Evolutionary conservation across 345 rosid species (phyloP).

Genomic region (Excoecaria agallocha): DNA sequence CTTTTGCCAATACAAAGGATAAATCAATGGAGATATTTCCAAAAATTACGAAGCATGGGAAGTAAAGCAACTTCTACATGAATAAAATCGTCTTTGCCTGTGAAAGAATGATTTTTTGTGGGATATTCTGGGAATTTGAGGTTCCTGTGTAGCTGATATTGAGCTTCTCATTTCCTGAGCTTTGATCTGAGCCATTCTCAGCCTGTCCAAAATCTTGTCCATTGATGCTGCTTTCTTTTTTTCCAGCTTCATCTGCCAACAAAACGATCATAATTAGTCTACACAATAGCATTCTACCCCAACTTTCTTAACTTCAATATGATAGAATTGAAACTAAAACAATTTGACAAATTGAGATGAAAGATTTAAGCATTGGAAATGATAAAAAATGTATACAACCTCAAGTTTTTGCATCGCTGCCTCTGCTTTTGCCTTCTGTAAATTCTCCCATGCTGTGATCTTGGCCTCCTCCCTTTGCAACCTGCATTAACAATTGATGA

Average conservation of each 20-base stretch:
- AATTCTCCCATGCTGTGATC: slow-evolving; percentile 93
- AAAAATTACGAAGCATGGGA: slow-evolving; percentile 29
- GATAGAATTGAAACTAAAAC: background rate
- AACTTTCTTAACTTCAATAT: background rate
- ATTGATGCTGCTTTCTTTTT: slow-evolving; percentile 81
- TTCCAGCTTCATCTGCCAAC: slow-evolving; percentile 71
- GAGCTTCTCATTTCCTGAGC: slow-evolving; percentile 81
- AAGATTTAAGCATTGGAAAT: background rate
- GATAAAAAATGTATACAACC: slow-evolving; percentile 37
- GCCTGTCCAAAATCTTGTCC: slow-evolving; percentile 77
- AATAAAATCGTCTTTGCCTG: slow-evolving; percentile 32
- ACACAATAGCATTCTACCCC: background rate
- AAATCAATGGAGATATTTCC: background rate
- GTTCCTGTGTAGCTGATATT: slow-evolving; percentile 29
- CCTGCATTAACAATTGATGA: slow-evolving; percentile 37
- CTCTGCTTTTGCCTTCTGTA: slow-evolving; percentile 98
- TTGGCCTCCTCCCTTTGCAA: slow-evolving; percentile 82
- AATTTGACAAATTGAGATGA: background rate
- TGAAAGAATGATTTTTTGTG: slow-evolving; percentile 36
- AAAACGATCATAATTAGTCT: background rate
- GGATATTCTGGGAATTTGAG: slow-evolving; percentile 35
- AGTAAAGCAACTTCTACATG: slow-evolving; percentile 56
- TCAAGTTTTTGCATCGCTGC: slow-evolving; percentile 86
- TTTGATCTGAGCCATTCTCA: slow-evolving; percentile 56
- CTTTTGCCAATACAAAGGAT: too few relatives aligned